Base-by-base conservation (phyloP, 2,329 filamentous ascomycete genomes). In the Raffaelea arxii region DNA sequence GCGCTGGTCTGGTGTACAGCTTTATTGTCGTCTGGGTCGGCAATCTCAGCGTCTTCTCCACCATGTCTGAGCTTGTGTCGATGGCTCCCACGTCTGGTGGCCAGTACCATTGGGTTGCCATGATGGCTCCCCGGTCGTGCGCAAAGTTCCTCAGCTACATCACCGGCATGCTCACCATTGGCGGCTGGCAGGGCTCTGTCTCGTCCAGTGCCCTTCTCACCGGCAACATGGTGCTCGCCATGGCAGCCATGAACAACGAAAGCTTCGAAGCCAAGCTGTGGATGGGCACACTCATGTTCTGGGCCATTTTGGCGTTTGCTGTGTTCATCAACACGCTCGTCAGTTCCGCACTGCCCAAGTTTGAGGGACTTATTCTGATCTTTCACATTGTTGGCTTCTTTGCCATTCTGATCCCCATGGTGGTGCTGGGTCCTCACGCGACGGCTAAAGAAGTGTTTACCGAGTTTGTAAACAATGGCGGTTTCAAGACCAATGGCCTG, bases 51-150 rank as follows among this genome's bases (percentile, higher is more conserved):
- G 64, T 71, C 23, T 70, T 69, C 44, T 56, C 58, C 23, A 58
- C 63, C 4, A 63, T 65, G 35, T 57, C 61, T 12, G 69, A 71
- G 56, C 62, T 70, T 50, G 65, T 65, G 2, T 70, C 66, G 0
- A 70, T 71, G 52, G 65, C 73, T 49, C 52, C 75, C 55, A 55
- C 77, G 54, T 47, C 72, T 0, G 77, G 75, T 39, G 77, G 77
- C 9, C 75, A 80, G 59, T 80, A 80, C 51, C 74, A 78, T 55
- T 79, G 75, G 74, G 72, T 78, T 0, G 74, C 70, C 1, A 70
- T 75, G 52, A 68, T 78, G 46, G 70, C 70, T 2, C 70, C 74
- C 1, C 59, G 59, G 2, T 61, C 60, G 19, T 66, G 65, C 25
- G 69, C 77, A 52, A 74, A 71, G 47, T 69, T 73, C 43, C 60